Base-by-base conservation (phyloP, 306 rosid species). In the Erythrophleum fordii region DNA sequence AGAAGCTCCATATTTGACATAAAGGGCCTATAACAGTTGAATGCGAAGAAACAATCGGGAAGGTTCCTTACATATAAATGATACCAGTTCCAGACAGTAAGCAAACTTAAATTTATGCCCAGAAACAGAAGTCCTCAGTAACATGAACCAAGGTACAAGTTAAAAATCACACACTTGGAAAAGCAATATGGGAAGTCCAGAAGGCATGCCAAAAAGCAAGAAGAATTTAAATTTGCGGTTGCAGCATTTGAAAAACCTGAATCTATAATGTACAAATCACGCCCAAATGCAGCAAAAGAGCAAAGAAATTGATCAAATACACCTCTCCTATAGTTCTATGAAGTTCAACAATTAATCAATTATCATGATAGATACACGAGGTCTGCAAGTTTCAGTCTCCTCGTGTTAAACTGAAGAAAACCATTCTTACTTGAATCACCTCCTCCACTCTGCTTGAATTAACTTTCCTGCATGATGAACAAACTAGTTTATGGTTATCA, bases 361-460 rank as follows among this genome's bases (percentile, higher is more conserved):
- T 25, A 58, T 80, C 83, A 70, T 69, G 66, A 75, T 60, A 77
- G 73, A 73, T 75, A 80, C 59, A 10, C 44, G 1, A 68, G 77
- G 46, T 61, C 44, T 55, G 84, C 51, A 71, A 84, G 81, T 80
- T 71, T 60, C 81, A 39, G 64, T 73, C 55, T 25, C 45, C 64
- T 70, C 76, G 8, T 51, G 87, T 78, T 82, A 29, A 61, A 49
- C 81, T 55, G 72, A 82, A 61, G 72, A 72, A 87, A 81, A 65
- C 39, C 73, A 56, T 22, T 55, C 14, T 22, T 56, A 9, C 23
- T 64, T 18, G n/a, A 45, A 29, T 89, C 81, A 93, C 86, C 98
- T 91, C 88, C 86, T 93, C 98, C 98, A 93, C 77, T 90, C 98
- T 45, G 90, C 93, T 83, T 91, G 98, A 78, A 78, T 65, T 78